These are phyloP conservation scores for Fistulifera solaris DNA, from an alignment of 108 stramenopile species.

Conservation along the genomic window DNA sequence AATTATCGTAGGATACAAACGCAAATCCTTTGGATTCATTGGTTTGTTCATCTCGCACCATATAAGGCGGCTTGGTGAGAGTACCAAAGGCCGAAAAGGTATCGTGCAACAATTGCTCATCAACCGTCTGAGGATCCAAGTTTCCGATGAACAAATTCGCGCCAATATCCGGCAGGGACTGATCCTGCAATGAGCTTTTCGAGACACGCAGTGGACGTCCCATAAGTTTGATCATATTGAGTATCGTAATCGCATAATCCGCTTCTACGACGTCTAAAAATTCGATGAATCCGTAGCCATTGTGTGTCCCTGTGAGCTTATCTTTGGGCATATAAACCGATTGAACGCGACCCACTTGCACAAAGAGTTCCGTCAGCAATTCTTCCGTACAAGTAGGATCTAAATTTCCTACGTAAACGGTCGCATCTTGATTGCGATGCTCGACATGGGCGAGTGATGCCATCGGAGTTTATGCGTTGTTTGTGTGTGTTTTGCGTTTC, in stretches of 20 bases:
- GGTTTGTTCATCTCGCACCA: constrained; percentile 85
- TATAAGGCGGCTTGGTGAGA: constrained; percentile 81
- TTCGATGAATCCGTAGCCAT: constrained; percentile 97
- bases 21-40: constrained; percentile 88
- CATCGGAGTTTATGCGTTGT: constrained; percentile 29
- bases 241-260: constrained; percentile 93
- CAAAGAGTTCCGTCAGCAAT: constrained; percentile 90
- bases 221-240: constrained; percentile 96
- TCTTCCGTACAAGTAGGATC: constrained; percentile 82
- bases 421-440: constrained; percentile 99
- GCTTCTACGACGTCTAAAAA: constrained; percentile 88
- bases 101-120: constrained; percentile 97
- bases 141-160: constrained; percentile 98
- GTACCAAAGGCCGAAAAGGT: constrained; percentile 97
- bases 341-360: constrained; percentile 88
- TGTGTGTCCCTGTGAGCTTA: constrained; percentile 79
- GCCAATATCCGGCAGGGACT: constrained; percentile 75
- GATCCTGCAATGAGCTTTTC: constrained; percentile 79
- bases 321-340: constrained; percentile 99
- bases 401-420: constrained; percentile 94
- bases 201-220: constrained; percentile 85
- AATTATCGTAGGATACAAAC: constrained; percentile 89
- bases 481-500: too few relatives aligned
- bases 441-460: constrained; percentile 86
- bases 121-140: constrained; percentile 81